Evolutionary conservation across 78 protist species (phyloP).

Genomic region (Diacronema lutheri): DNA sequence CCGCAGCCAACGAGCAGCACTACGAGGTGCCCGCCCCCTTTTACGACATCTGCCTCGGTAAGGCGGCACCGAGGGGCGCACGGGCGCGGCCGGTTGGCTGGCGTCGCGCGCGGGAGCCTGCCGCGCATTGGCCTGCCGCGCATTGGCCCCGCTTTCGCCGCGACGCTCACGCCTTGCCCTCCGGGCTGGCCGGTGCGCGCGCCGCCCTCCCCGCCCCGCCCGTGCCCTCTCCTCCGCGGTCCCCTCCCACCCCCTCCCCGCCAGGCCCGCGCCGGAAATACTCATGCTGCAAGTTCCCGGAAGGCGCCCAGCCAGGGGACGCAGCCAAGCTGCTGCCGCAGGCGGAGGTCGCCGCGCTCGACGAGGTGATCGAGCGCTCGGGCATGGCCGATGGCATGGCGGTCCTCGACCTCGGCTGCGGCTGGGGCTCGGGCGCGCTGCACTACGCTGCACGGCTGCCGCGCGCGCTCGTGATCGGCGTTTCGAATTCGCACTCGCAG

Average conservation of each 20-base stretch:
- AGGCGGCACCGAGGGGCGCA: background rate
- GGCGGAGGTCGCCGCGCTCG: background rate
- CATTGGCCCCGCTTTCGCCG: no score
- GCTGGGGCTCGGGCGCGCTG: constrained; percentile 19
- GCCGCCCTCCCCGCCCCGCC: background rate
- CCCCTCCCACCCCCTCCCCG: background rate
- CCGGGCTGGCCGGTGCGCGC: background rate
- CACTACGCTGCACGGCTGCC: background rate
- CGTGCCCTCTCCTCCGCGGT: no score
- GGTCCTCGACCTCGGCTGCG: constrained; percentile 21
- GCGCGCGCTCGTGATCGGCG: background rate
- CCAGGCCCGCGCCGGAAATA: background rate
- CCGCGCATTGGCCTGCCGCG: no score
- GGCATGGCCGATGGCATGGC: background rate
- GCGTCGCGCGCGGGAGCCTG: no score
- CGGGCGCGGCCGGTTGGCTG: no score
- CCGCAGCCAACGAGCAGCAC: background rate
- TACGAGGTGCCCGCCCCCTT: background rate
- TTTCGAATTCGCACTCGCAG: constrained; percentile 7
- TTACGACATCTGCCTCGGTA: background rate
- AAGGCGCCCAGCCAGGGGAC: background rate
- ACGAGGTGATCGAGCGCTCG: background rate
- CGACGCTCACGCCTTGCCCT: background rate
- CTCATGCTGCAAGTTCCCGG: background rate
- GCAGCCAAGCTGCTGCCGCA: background rate